Conservation (phyloP, 2,329 filamentous ascomycete species). For the Westerdykella aurantiaca region DNA sequence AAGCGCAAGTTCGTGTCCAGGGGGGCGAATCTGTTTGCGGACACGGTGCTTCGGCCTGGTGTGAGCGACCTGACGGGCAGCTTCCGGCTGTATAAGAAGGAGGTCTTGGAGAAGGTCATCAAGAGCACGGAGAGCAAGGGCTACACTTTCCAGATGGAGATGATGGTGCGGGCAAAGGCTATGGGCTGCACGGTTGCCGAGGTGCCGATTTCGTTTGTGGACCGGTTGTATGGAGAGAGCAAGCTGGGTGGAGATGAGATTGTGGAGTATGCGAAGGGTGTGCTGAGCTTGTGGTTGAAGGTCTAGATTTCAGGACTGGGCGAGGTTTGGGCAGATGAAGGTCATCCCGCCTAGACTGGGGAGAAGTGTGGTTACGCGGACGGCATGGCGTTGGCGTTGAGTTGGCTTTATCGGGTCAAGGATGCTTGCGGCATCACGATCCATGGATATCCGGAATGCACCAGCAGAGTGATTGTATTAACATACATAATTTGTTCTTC, state of each 20-base stretch:
- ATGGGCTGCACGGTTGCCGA: conserved; percentile 93
- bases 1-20: conserved; percentile 71
- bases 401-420: conserved; percentile 1
- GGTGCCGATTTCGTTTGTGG: conserved; percentile 94
- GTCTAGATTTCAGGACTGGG: conserved; percentile 28
- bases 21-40: conserved; percentile 90
- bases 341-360: too few species aligned
- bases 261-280: conserved; percentile 81
- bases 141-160: conserved; percentile 99
- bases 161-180: conserved; percentile 95
- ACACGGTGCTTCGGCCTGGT: conserved; percentile 85
- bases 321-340: neutral
- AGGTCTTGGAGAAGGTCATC: conserved; percentile 84
- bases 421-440: neutral
- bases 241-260: conserved; percentile 95
- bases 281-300: conserved; percentile 46
- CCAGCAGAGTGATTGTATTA: neutral
- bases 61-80: conserved; percentile 94
- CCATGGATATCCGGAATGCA: neutral
- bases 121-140: conserved; percentile 88
- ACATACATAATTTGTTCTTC: neutral
- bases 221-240: conserved; percentile 88
- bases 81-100: conserved; percentile 91
- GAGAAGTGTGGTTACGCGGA: neutral
- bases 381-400: conserved; percentile 28